phyloP scores from a whole-genome alignment of 257 asterid genomes.

The Datura wrightii region DNA sequence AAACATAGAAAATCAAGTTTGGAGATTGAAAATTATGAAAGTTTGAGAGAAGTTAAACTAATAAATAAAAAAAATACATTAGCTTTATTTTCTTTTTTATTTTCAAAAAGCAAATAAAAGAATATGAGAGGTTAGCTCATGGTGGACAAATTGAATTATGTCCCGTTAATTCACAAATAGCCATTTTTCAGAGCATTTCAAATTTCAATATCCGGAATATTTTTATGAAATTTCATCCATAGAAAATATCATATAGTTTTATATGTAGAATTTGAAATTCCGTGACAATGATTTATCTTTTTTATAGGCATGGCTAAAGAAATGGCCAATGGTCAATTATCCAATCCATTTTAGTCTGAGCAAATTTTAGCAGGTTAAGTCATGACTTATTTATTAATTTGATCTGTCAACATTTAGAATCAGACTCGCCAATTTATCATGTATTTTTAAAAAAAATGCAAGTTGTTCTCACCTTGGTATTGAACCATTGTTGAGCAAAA shows the following conservation, averaged over 20 bases:
- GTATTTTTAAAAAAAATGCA: no score
- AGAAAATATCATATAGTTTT: no score
- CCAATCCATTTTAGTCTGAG: neutral
- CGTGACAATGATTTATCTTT: no score
- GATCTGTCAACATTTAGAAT: neutral
- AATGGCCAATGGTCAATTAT: no score
- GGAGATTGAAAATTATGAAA: neutral
- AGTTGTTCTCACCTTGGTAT: constrained; percentile 46
- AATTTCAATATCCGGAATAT: no score
- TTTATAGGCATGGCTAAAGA: no score
- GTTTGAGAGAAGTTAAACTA: neutral
- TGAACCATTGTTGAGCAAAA: constrained; percentile 43
- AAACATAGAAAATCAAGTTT: neutral
- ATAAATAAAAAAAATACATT: no score
- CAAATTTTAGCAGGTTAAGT: neutral
- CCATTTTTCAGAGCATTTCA: no score
- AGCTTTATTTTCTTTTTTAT: no score
- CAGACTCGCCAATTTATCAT: neutral
- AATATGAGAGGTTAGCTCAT: no score
- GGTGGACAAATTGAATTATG: neutral
- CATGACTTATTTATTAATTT: neutral
- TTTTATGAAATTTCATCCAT: neutral
- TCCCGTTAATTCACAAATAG: neutral
- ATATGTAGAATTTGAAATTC: no score
- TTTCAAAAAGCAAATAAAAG: neutral